Percentiles rank a stretch among this genome's conserved stretches.
phyloP scores from a whole-genome alignment of 2,329 filamentous ascomycete species.

The Cladosporium sp. region DNA sequence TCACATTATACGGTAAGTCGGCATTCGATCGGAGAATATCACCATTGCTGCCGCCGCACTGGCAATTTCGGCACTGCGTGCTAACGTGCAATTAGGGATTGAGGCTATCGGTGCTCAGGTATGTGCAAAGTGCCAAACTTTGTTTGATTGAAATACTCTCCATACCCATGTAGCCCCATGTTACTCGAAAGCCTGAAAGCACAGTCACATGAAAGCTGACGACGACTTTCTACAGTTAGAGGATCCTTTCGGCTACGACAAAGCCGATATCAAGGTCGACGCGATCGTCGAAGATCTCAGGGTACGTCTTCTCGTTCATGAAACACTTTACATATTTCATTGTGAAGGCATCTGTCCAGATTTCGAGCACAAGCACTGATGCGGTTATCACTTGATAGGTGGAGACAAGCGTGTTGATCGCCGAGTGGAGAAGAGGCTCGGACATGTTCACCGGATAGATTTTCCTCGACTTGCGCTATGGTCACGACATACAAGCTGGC shows the following conservation, averaged over 20 bases:
- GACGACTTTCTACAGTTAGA: conserved; percentile 47
- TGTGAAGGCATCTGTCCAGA: not conserved
- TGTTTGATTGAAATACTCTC: no score
- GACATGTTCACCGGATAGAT: conserved; percentile 21
- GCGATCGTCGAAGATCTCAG: conserved; percentile 59
- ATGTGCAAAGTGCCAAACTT: not conserved
- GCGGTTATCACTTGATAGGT: conserved; percentile 21
- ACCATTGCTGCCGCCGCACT: conserved; percentile 37
- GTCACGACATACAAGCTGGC: not conserved
- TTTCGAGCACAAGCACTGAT: not conserved
- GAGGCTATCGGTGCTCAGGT: conserved; percentile 8
- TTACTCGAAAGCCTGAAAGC: not conserved
- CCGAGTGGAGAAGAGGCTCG: conserved; percentile 50
- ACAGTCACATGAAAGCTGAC: not conserved
- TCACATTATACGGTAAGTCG: conserved; percentile 62
- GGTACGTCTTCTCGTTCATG: not conserved
- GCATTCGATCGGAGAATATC: conserved; percentile 35
- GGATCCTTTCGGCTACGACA: conserved; percentile 63
- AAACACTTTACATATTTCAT: no score
- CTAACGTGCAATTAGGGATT: conserved; percentile 1
- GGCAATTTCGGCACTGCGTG: not conserved
- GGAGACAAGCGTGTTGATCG: conserved; percentile 55
- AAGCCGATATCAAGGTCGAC: conserved; percentile 66
- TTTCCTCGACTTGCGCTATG: not conserved
- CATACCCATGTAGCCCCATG: no score